Evolutionary conservation across 371 early-diverging fungal species (phyloP).

Genomic region (Neoconidiobolus thromboides): DNA sequence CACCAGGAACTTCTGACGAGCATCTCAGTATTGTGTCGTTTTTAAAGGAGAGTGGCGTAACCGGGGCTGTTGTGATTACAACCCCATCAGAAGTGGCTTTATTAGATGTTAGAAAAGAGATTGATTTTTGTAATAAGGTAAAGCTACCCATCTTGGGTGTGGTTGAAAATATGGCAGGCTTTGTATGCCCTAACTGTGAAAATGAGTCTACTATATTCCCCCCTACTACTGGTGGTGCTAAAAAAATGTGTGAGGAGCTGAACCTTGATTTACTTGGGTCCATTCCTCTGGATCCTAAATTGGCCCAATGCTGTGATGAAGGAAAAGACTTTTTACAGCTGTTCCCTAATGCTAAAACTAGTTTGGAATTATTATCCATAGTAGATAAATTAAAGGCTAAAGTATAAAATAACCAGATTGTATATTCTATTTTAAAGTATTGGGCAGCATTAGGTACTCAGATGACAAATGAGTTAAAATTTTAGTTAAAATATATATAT

Average conservation of each 20-base stretch:
- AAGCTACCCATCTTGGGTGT: conserved; percentile 82
- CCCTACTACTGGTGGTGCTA: conserved; percentile 82
- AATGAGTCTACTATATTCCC: conserved; percentile 71
- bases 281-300: conserved; percentile 83
- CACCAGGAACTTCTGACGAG: conserved; percentile 98
- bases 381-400: background rate
- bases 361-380: conserved; percentile 47
- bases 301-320: conserved; percentile 67
- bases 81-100: conserved; percentile 97
- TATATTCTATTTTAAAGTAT: background rate
- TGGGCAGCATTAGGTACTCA: background rate
- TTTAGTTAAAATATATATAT: no score
- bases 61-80: conserved; percentile 89
- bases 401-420: background rate
- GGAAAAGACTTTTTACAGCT: conserved; percentile 75
- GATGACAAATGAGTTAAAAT: no score
- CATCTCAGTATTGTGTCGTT: conserved; percentile 76
- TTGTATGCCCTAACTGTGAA: conserved; percentile 85
- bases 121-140: conserved; percentile 89
- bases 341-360: conserved; percentile 73
- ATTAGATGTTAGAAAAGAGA: conserved; percentile 89
- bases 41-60: conserved; percentile 47
- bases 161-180: conserved; percentile 98
- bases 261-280: conserved; percentile 55
- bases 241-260: conserved; percentile 55